Evolutionary conservation across 1,139 yeast species (phyloP).

Genomic region (Blastobotrys malaysiensis): DNA sequence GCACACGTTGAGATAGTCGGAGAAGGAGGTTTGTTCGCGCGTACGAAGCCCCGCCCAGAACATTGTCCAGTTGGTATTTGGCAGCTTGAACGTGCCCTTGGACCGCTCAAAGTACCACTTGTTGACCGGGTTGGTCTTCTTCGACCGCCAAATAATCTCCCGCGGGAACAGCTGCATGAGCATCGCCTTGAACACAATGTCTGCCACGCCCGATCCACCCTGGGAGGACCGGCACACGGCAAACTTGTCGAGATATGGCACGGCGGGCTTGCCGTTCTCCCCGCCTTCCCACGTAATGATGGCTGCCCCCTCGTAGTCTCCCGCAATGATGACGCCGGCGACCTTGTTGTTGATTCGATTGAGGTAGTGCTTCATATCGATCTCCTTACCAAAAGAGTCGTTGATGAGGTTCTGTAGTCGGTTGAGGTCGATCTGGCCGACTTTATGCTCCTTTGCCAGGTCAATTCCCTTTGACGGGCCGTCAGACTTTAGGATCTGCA

Average conservation of each 20-base stretch:
- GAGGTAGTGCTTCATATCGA: slow-evolving; percentile 63
- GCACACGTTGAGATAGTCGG: slow-evolving; percentile 40
- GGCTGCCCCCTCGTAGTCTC: slow-evolving; percentile 95
- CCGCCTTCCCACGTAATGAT: slow-evolving; percentile 71
- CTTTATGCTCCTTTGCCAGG: slow-evolving; percentile 41
- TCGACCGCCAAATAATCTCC: slow-evolving; percentile 85
- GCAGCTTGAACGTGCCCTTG: slow-evolving; percentile 55
- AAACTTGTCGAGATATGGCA: slow-evolving; percentile 82
- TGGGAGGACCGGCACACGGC: slow-evolving; percentile 81
- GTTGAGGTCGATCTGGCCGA: slow-evolving; percentile 49
- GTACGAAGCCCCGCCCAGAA: slow-evolving; percentile 57
- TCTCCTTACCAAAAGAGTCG: slow-evolving; percentile 67
- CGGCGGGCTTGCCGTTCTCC: slow-evolving; percentile 14
- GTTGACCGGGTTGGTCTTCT: slow-evolving; percentile 82
- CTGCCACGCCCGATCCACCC: slow-evolving; percentile 92
- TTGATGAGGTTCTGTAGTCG: slow-evolving; percentile 60
- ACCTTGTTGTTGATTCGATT: slow-evolving; percentile 56
- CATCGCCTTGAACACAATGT: slow-evolving; percentile 79
- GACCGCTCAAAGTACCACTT: slow-evolving; percentile 97
- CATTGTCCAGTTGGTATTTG: slow-evolving; percentile 57
- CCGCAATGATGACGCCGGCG: slow-evolving; percentile 78
- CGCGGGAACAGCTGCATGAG: slow-evolving; percentile 57
- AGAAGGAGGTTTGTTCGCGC: slow-evolving; percentile 30
- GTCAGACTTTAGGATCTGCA: slow-evolving; percentile 43
- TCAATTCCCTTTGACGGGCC: slow-evolving; percentile 34